Percentiles rank a stretch among this genome's conserved stretches.
Conservation (phyloP, 75 land plant genomes). For the Pinus tabuliformis region DNA sequence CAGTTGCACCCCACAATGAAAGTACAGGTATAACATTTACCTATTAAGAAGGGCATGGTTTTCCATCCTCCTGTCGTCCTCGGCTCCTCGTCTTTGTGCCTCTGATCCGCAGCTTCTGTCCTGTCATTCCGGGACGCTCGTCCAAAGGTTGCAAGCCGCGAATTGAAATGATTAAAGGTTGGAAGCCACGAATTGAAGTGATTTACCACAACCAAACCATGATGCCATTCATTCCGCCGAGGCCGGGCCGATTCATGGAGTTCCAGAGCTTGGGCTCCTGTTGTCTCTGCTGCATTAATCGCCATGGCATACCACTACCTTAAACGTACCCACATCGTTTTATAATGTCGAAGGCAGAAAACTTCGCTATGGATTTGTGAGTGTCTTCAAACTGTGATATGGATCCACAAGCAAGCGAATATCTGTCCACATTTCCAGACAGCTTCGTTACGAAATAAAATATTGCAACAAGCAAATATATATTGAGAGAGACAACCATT, state of each 20-base stretch:
- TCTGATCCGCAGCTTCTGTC: background rate
- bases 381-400: no score
- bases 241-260: no score
- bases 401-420: no score
- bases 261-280: background rate
- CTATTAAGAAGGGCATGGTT: constrained; percentile 54
- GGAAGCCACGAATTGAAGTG: constrained; percentile 2
- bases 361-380: no score
- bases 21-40: constrained; percentile 7
- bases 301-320: no score
- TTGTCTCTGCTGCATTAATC: background rate
- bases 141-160: background rate
- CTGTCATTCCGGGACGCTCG: background rate
- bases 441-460: no score
- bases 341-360: no score
- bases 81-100: background rate
- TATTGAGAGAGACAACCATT: no score
- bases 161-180: background rate
- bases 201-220: background rate
- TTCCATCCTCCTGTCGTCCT: constrained; percentile 40
- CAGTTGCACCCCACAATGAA: constrained; percentile 12
- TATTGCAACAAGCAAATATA: no score
- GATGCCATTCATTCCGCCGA: background rate
- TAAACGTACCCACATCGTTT: background rate
- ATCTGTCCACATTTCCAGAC: no score